Evolutionary conservation across 768 basidiomycete genomes (phyloP).

Genomic region (Serendipita sp.): DNA sequence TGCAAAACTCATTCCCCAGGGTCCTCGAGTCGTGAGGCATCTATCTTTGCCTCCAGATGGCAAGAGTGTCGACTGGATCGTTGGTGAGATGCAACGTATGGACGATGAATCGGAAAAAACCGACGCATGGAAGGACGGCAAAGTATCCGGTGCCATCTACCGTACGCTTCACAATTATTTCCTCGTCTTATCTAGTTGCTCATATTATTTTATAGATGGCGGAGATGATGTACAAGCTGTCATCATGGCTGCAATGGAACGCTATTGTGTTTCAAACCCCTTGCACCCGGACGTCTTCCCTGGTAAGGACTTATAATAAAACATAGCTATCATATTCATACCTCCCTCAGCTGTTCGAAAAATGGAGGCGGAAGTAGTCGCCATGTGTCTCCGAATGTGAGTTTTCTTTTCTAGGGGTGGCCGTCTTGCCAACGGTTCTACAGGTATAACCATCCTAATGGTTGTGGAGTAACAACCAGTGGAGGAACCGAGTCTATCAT

Average conservation of each 20-base stretch:
- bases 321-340: not conserved
- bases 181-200: not conserved
- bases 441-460: constrained; percentile 62
- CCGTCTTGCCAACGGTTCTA: constrained; percentile 4
- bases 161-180: constrained; percentile 30
- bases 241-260: constrained; percentile 63
- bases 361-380: constrained; percentile 93
- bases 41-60: constrained; percentile 50
- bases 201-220: constrained; percentile 36
- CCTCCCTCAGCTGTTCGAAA: constrained; percentile 47
- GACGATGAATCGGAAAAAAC: constrained; percentile 36
- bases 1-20: constrained; percentile 48
- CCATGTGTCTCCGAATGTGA: constrained; percentile 63
- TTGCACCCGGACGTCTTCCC: constrained; percentile 91
- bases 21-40: constrained; percentile 45
- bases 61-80: constrained; percentile 53
- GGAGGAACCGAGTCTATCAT: constrained; percentile 95
- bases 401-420: not conserved
- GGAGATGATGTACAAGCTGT: constrained; percentile 67
- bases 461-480: constrained; percentile 84
- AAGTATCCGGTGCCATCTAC: constrained; percentile 74
- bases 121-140: constrained; percentile 50
- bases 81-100: constrained; percentile 67
- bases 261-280: constrained; percentile 76
- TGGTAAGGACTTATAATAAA: constrained; percentile 8